phyloP scores from a whole-genome alignment of 2,329 filamentous ascomycete genomes.

The Monilinia fructigena region DNA sequence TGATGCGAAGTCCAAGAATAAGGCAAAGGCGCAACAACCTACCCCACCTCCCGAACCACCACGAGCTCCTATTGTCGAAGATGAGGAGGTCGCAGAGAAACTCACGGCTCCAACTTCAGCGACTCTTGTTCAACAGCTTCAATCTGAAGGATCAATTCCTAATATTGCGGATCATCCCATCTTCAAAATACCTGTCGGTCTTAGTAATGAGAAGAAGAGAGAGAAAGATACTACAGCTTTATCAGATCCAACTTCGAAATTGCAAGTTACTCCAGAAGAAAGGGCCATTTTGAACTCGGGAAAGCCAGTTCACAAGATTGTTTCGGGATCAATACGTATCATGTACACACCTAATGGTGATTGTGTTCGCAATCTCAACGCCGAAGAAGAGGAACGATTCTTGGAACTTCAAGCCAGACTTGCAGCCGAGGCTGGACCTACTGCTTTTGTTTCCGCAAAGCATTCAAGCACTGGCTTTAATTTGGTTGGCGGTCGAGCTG shows the following conservation, averaged over 20 bases:
- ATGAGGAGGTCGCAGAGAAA: conserved; percentile 36
- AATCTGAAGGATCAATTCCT: conserved; percentile 42
- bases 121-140: conserved; percentile 43
- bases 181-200: conserved; percentile 41
- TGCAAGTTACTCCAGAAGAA: conserved; percentile 54
- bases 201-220: conserved; percentile 19
- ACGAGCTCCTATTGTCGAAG: conserved; percentile 30
- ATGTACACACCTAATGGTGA: conserved; percentile 75
- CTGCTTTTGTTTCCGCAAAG: conserved; percentile 55
- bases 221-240: conserved; percentile 26
- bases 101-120: conserved; percentile 36
- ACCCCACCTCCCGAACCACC: conserved; percentile 32
- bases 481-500: conserved; percentile 62
- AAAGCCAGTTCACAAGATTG: conserved; percentile 58
- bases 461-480: conserved; percentile 59
- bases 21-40: conserved; percentile 31
- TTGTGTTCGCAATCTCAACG: conserved; percentile 68
- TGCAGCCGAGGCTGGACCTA: conserved; percentile 52
- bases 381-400: conserved; percentile 68
- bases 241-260: conserved; percentile 41
- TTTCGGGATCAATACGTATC: conserved; percentile 61
- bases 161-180: conserved; percentile 41
- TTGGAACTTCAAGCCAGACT: conserved; percentile 65
- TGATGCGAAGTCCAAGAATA: conserved; percentile 33
- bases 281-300: conserved; percentile 55